These are phyloP conservation scores for Neofusicoccum umdonicola DNA, from an alignment of 2,329 filamentous ascomycete genomes.

Conservation along the genomic window DNA sequence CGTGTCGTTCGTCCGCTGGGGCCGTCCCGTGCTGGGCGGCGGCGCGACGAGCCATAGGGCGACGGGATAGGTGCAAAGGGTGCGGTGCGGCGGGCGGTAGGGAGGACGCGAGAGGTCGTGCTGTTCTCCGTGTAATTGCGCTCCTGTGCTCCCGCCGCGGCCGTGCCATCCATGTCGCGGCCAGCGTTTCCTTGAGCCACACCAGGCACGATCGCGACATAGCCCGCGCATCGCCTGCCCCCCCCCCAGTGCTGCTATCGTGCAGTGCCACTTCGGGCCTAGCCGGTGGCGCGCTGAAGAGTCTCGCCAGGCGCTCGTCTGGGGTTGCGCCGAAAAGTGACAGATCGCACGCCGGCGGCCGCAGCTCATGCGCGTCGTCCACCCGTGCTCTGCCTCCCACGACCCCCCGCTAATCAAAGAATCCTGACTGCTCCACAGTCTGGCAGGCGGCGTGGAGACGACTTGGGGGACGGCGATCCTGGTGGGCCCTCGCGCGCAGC, in stretches of 20 bases:
- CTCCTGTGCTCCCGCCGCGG: too few relatives aligned
- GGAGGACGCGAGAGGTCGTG: neutral
- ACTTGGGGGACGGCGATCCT: conserved; percentile 14
- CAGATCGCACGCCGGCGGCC: neutral
- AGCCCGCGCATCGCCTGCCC: neutral
- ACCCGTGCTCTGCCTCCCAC: neutral
- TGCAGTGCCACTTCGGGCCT: conserved; percentile 13
- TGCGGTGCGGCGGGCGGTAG: neutral
- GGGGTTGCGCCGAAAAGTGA: conserved; percentile 7
- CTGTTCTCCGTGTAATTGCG: too few relatives aligned
- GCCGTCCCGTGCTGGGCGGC: conserved; percentile 8
- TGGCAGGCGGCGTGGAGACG: conserved; percentile 3
- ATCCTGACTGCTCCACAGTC: conserved; percentile 11
- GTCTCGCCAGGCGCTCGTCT: neutral
- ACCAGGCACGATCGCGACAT: neutral
- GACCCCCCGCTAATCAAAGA: conserved; percentile 8
- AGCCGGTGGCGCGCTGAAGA: neutral
- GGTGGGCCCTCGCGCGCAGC: neutral
- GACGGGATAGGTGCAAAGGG: neutral
- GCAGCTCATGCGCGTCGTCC: neutral
- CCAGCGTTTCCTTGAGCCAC: neutral
- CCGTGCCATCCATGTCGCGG: too few relatives aligned
- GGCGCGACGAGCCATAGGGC: conserved; percentile 5
- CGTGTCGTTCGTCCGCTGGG: conserved; percentile 8
- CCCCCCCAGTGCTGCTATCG: conserved; percentile 11